Base-by-base conservation (phyloP, 2,329 filamentous ascomycete species). In the Ophiostoma australiae region DNA sequence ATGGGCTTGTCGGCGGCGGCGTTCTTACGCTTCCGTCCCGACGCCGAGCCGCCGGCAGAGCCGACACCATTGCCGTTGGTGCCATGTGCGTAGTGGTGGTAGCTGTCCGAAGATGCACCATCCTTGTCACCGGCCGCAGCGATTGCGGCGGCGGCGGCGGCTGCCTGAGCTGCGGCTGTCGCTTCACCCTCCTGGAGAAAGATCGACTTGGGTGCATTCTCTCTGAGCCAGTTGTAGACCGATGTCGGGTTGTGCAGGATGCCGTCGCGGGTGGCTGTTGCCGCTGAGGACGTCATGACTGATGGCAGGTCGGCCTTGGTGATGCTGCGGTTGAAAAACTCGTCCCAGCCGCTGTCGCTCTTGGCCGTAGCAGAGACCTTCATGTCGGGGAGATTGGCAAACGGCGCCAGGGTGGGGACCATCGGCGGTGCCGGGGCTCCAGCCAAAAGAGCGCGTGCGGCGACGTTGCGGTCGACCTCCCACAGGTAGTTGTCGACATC, bases 171-270 rank as follows among this genome's bases (percentile, higher is more conserved):
- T 6, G 68, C 52, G 20, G 77, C 75, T 0, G 76, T 78, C 39
- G 80, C 80, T 76, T 90, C 88, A 71, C 89, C 87, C 76, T 93
- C 91, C 78, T 97, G 91, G 27, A 96, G 82, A 81, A 97, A 94
- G 15, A 74, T 73, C 68, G 93, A 89, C 79, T 94, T 90, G 3
- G 93, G 91, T 72, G 92, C 90, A 79, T 97, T 86, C 77, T 92
- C 89, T 73, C 92, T 87, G 15, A 99, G 86, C 95, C 95, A 99
- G 79, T 96, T 97, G 82, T 97, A 96, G 3, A 97, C 94, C 72
- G 92, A 96, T 61, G 93, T 91, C 0, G 94, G 93, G 78, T 98
- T 98, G 69, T 87, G 87, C 33, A 93, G 80, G 37, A 85, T 84
- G 68, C 85, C 77, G 80, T 84, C 80, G 82, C 85, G 72, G 73